Evolutionary conservation across 164 flowering plant species (phyloP).

Genomic region (Sextonia rubra): DNA sequence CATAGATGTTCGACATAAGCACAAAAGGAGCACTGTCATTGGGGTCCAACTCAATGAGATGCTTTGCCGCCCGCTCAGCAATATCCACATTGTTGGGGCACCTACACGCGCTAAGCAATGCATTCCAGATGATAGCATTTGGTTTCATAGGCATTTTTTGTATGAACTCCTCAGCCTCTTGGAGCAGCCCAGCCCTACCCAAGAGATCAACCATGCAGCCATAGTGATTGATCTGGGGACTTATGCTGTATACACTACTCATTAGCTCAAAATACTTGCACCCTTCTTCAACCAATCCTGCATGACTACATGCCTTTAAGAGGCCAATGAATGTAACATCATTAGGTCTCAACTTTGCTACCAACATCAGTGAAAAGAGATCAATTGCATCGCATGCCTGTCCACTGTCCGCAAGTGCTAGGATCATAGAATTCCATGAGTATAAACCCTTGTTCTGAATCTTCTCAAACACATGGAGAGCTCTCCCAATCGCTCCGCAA

Average conservation of each 20-base stretch:
- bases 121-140: slow-evolving; percentile 22
- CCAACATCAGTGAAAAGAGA: slow-evolving; percentile 27
- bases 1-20: slow-evolving; percentile 16
- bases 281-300: slow-evolving; percentile 22
- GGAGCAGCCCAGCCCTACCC: slow-evolving; percentile 22
- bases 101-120: slow-evolving; percentile 27
- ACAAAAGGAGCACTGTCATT: slow-evolving; percentile 19
- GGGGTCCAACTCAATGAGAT: slow-evolving; percentile 25
- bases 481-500: slow-evolving; percentile 23
- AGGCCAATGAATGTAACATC: slow-evolving; percentile 33
- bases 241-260: slow-evolving; percentile 22
- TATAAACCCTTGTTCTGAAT: slow-evolving; percentile 17
- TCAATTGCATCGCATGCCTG: slow-evolving; percentile 45
- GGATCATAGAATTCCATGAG: slow-evolving; percentile 38
- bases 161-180: slow-evolving; percentile 21
- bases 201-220: slow-evolving; percentile 35
- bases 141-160: slow-evolving; percentile 30
- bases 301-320: slow-evolving; percentile 28
- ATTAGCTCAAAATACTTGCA: slow-evolving; percentile 19
- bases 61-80: slow-evolving; percentile 21
- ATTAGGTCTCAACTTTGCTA: slow-evolving; percentile 31
- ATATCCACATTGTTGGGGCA: slow-evolving; percentile 21
- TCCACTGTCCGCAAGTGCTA: slow-evolving; percentile 48
- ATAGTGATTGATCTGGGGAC: slow-evolving; percentile 24
- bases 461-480: slow-evolving; percentile 15